Conservation (phyloP, 148 eudicot genomes). For the Tetragonia tetragonoides region DNA sequence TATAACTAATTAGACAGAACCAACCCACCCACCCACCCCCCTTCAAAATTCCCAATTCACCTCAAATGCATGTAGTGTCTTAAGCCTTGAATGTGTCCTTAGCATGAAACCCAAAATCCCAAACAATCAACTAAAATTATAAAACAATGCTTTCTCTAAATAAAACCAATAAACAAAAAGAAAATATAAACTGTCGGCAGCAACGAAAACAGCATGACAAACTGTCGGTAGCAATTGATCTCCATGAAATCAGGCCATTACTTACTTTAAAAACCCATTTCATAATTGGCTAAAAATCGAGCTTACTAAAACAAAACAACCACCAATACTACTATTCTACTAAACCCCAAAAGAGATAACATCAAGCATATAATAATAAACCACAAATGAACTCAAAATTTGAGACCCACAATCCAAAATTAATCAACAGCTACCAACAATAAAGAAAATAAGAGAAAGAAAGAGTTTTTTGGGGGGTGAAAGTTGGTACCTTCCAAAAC, state of each 20-base stretch:
- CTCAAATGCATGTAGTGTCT: neutral
- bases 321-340: no score
- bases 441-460: neutral
- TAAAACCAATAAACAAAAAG: neutral
- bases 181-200: conserved; percentile 14
- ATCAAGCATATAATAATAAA: neutral
- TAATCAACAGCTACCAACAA: neutral
- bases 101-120: neutral
- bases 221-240: conserved; percentile 27
- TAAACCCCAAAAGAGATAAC: no score
- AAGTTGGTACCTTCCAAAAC: conserved; percentile 52
- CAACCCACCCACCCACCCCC: neutral
- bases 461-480: no score
- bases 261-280: conserved; percentile 16
- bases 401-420: neutral
- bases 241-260: neutral
- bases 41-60: neutral
- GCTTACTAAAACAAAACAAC: neutral
- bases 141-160: no score
- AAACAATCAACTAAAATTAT: neutral
- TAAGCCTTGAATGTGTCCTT: neutral
- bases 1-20: neutral
- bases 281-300: neutral
- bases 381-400: neutral
- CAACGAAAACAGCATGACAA: neutral